These are phyloP conservation scores for Chondrus crispus DNA, from an alignment of 23 red algal species.

Conservation along the genomic window DNA sequence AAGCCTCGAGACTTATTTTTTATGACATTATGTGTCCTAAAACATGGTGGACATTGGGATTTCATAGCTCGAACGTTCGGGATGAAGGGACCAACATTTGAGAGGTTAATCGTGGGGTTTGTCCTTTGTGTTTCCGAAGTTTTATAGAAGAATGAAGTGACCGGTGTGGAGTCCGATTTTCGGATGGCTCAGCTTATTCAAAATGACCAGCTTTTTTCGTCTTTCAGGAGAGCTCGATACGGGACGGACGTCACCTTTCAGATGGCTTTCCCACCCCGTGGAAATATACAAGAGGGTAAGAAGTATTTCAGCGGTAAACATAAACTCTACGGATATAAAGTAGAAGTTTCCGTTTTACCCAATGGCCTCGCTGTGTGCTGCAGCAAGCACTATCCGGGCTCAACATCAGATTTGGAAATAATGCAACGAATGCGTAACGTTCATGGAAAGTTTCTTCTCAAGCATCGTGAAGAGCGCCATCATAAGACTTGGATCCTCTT, in stretches of 20 bases:
- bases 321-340: background rate
- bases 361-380: background rate
- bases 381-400: background rate
- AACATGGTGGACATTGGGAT: background rate
- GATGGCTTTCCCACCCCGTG: background rate
- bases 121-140: background rate
- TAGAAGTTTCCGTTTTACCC: background rate
- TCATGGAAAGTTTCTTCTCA: too few relatives aligned
- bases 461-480: too few relatives aligned
- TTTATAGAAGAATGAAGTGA: background rate
- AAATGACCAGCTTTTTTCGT: constrained; percentile 13
- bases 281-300: background rate
- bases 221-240: background rate
- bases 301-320: constrained; percentile 10
- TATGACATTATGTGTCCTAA: background rate
- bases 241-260: background rate
- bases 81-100: background rate
- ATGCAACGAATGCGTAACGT: too few relatives aligned
- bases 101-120: background rate
- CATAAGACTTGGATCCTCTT: too few relatives aligned
- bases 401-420: background rate
- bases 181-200: background rate
- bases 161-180: background rate
- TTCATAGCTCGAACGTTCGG: background rate
- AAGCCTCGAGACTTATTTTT: background rate